Conservation (phyloP, 371 early-diverging fungal species). For the Mortierella sp. region DNA sequence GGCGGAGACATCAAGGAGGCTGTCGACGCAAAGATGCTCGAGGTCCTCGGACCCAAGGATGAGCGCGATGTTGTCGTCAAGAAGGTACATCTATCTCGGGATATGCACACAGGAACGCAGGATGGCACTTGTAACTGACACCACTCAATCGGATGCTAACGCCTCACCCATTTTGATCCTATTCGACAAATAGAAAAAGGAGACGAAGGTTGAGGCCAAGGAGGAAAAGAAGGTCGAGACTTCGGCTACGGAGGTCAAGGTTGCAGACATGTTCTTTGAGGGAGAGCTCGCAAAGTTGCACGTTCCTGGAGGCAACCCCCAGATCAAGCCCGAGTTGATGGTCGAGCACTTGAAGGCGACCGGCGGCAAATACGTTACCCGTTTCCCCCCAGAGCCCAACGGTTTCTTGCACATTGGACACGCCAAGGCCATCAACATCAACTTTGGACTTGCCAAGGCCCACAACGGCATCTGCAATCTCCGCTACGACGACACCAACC, state of each 20-base stretch:
- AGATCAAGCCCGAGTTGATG: slow-evolving; percentile 94
- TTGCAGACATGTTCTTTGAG: slow-evolving; percentile 81
- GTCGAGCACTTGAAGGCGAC: slow-evolving; percentile 95
- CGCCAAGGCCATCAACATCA: slow-evolving; percentile 99
- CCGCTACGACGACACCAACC: slow-evolving; percentile 99
- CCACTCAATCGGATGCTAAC: slow-evolving; percentile 2
- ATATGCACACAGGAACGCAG: slow-evolving; percentile 41
- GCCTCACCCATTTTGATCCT: no score
- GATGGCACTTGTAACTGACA: not conserved
- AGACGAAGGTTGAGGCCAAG: slow-evolving; percentile 49
- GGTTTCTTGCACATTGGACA: slow-evolving; percentile 99
- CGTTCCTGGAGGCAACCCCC: slow-evolving; percentile 98
- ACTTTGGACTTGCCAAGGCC: slow-evolving; percentile 97
- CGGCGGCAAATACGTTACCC: slow-evolving; percentile 95
- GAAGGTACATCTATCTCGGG: slow-evolving; percentile 44
- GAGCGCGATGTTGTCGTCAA: slow-evolving; percentile 89
- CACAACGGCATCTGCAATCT: slow-evolving; percentile 95
- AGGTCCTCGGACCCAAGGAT: slow-evolving; percentile 94
- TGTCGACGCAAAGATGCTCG: slow-evolving; percentile 86
- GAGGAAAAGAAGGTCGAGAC: slow-evolving; percentile 52
- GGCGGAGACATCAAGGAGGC: slow-evolving; percentile 87
- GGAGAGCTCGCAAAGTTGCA: slow-evolving; percentile 96
- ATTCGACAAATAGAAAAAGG: slow-evolving; percentile 50
- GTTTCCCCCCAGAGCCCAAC: slow-evolving; percentile 99
- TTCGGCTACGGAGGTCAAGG: slow-evolving; percentile 20